Conservation (phyloP, 73 alveolate species). For the Uronychia binucleata region DNA sequence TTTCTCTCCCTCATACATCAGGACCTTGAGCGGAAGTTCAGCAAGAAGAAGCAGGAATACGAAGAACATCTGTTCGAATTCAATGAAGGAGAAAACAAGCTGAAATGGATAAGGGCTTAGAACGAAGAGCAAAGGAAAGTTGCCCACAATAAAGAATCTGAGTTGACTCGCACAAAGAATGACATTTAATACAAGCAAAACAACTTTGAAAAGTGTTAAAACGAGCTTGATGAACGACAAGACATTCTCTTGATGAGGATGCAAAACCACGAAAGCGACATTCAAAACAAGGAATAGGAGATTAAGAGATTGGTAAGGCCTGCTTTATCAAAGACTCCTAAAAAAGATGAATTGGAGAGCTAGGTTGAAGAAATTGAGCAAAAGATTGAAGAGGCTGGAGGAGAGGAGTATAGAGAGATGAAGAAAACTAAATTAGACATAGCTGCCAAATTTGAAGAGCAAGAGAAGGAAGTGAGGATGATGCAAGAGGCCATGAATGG, state of each 20-base stretch:
- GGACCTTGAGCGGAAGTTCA: no score
- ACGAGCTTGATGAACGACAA: neutral
- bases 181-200: neutral
- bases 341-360: constrained; percentile 40
- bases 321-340: constrained; percentile 38
- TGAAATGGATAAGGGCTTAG: no score
- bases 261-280: neutral
- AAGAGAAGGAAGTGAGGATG: constrained; percentile 23
- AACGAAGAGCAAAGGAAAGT: no score
- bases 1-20: no score
- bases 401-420: constrained; percentile 31
- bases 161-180: no score
- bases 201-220: neutral
- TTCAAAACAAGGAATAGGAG: neutral
- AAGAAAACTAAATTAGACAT: constrained; percentile 22
- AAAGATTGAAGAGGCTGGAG: constrained; percentile 9
- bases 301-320: neutral
- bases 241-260: no score
- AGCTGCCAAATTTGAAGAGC: constrained; percentile 7
- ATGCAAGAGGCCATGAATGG: constrained; percentile 1
- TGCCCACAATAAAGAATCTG: no score
- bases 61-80: no score
- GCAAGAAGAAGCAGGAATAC: no score
- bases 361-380: constrained; percentile 8
- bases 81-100: no score